Base-by-base conservation (phyloP, 345 rosid genomes). In the Carallia brachiata region DNA sequence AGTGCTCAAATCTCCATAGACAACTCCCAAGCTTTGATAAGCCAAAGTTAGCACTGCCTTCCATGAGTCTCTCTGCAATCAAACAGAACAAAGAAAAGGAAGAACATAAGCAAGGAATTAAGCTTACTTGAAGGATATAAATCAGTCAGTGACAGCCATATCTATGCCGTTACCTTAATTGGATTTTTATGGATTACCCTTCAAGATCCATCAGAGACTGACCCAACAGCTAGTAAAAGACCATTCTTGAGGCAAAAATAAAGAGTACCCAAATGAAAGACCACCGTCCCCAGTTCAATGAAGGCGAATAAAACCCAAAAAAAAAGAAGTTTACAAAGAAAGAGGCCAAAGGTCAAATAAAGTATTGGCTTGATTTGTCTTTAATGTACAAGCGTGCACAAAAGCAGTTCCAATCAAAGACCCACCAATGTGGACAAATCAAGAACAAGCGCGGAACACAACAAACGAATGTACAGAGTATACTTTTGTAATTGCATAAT, bases 201-300 rank as follows among this genome's bases (percentile, higher is more conserved):
- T 83, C 88, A 72, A 87, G 85, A 85, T 88, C 97, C 97, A 90
- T 90, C 69, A 58, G 56, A 70, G 81, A 52, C 76, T 66, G 54
- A 56, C 48, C 62, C 50, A 50, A 31, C 74, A 62, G 83, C 77
- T 69, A 74, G 71, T 65, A 79, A 73, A 76, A 23, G 59, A 55
- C 75, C 83, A 76, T 79, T 70, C 61, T 62, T 73, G 62, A 69
- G 65, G 69, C 70, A 18, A 73, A 23, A 67, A 71, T 6, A 76
- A 73, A 64, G 30, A 65, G 58, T 0, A 62, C 78, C 83, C 79
- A 77, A 73, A 67, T 48, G 60, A 59, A 73, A 52, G 34, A 70
- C 44, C 39, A 61, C 76, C 82, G 52, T 56, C 74, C 82, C 81
- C 80, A 71, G 82, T 71, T 73, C 54, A 65, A 70, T 44, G 70